Evolutionary conservation across 768 basidiomycete species (phyloP).

Genomic region (Tulasnella sp.): DNA sequence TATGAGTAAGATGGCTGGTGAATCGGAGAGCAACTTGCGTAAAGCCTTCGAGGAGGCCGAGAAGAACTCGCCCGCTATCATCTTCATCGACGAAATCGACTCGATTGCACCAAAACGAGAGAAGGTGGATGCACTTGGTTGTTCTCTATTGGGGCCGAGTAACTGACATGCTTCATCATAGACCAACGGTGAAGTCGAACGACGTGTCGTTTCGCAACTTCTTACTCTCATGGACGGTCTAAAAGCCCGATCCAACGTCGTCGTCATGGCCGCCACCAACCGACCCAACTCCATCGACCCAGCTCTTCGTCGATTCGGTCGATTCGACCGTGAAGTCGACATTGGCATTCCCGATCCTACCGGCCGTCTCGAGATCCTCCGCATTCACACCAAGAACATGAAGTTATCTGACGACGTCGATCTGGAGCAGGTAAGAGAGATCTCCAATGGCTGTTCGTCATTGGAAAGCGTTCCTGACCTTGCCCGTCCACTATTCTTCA

Average conservation of each 20-base stretch:
- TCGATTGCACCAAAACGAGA: slow-evolving; percentile 99
- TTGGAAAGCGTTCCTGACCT: slow-evolving; percentile 26
- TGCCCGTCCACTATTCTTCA: slow-evolving; percentile 43
- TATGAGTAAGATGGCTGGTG: slow-evolving; percentile 99
- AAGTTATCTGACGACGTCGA: slow-evolving; percentile 92
- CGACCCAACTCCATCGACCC: slow-evolving; percentile 94
- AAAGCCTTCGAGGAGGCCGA: slow-evolving; percentile 99
- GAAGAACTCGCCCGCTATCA: slow-evolving; percentile 97
- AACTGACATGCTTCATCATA: slow-evolving; percentile 97
- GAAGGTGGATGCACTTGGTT: slow-evolving; percentile 62
- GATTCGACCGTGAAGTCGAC: slow-evolving; percentile 98
- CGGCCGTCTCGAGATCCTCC: slow-evolving; percentile 89
- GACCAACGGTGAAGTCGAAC: slow-evolving; percentile 97
- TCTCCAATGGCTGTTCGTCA: slow-evolving; percentile 20
- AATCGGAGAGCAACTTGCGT: slow-evolving; percentile 99
- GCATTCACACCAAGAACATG: slow-evolving; percentile 89
- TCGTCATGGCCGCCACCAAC: slow-evolving; percentile 97
- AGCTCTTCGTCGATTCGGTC: slow-evolving; percentile 92
- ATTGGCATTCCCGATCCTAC: slow-evolving; percentile 96
- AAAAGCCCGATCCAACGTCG: slow-evolving; percentile 99
- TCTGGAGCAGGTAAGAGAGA: slow-evolving; percentile 74
- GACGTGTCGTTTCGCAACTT: slow-evolving; percentile 96
- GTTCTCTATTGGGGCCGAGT: slow-evolving; percentile 95
- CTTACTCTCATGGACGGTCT: slow-evolving; percentile 99
- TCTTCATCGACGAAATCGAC: slow-evolving; percentile 99